Percentiles rank a stretch among this genome's conserved stretches.
Evolutionary conservation across 2,329 filamentous ascomycete genomes (phyloP).

Genomic region (Endoconidiophora polonica): DNA sequence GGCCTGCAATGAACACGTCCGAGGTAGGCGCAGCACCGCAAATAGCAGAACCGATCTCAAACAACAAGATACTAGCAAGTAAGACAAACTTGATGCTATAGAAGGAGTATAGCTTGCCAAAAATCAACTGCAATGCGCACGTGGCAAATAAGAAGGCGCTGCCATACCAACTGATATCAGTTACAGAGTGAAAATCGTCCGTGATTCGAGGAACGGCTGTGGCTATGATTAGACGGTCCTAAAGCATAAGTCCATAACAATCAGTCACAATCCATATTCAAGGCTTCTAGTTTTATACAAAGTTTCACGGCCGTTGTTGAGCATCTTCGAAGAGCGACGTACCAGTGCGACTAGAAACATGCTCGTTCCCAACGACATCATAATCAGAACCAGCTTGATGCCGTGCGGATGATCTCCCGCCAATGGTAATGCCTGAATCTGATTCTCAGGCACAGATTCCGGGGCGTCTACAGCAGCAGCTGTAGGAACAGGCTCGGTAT

Average conservation of each 20-base stretch:
- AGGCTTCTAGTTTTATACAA: no score
- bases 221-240: constrained; percentile 23
- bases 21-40: constrained; percentile 21
- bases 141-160: constrained; percentile 18
- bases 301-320: no score
- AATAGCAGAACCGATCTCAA: constrained; percentile 19
- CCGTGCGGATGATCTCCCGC: constrained; percentile 1
- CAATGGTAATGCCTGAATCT: background rate
- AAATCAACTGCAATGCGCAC: constrained; percentile 19
- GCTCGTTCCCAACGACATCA: constrained; percentile 5
- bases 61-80: constrained; percentile 15
- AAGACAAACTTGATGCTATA: constrained; percentile 16
- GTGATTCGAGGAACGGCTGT: constrained; percentile 20
- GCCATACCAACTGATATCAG: constrained; percentile 20
- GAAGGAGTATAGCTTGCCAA: constrained; percentile 19
- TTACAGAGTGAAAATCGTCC: constrained; percentile 18
- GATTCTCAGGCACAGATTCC: background rate
- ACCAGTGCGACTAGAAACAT: constrained; percentile 14
- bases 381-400: background rate
- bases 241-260: background rate
- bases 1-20: constrained; percentile 22
- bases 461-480: no score
- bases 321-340: background rate
- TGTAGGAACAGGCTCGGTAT: no score
- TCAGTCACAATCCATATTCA: no score